Evolutionary conservation across 2,329 filamentous ascomycete species (phyloP).

Genomic region (Colletotrichum tropicale): DNA sequence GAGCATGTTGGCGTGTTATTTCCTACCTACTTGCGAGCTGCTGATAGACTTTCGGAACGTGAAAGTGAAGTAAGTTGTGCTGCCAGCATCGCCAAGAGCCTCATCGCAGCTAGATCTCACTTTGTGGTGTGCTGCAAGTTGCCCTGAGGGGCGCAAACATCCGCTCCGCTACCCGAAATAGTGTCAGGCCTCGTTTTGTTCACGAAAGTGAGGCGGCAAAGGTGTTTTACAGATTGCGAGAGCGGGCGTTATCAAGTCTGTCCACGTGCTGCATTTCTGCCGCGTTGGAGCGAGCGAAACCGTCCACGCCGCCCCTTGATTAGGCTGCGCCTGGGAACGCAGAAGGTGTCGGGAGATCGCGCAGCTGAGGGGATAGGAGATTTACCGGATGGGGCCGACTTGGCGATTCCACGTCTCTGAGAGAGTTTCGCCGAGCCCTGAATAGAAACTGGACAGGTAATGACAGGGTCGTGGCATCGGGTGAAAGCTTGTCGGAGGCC

Average conservation of each 20-base stretch:
- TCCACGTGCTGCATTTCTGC: neutral
- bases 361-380: neutral
- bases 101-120: neutral
- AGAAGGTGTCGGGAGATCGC: neutral
- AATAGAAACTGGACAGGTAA: neutral
- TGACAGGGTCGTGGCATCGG: neutral
- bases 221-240: neutral
- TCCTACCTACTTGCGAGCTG: neutral
- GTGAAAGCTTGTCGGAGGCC: constrained; percentile 7
- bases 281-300: neutral
- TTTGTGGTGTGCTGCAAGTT: neutral
- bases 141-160: neutral
- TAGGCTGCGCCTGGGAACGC: neutral
- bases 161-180: neutral
- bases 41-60: neutral
- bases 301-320: neutral
- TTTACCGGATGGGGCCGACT: neutral
- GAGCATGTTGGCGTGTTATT: neutral
- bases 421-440: neutral
- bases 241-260: neutral
- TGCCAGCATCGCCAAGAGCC: constrained; percentile 2
- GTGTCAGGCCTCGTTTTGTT: neutral
- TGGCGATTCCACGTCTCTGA: neutral
- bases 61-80: neutral
- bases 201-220: neutral